A percentile compares a stretch with the other conserved stretches of the same genome.
Evolutionary conservation across 768 basidiomycete species (phyloP).

Genomic region (Hygrophorus russula): DNA sequence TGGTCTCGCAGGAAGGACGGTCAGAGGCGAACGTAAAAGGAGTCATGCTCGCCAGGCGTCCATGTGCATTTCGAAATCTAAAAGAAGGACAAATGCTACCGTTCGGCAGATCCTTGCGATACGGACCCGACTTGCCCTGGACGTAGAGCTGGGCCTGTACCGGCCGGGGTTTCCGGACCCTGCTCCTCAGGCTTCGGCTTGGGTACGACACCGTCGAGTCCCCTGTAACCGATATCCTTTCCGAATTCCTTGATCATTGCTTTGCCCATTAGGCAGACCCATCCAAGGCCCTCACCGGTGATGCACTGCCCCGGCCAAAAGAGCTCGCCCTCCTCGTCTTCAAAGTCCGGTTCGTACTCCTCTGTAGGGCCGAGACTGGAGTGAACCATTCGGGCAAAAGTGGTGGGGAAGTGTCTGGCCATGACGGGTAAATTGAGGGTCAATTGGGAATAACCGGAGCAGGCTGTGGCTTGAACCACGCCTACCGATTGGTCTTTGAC

Average conservation of each 20-base stretch:
- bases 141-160: not conserved
- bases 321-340: constrained; percentile 80
- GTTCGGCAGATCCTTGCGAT: not conserved
- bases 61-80: no score
- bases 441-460: constrained; percentile 39
- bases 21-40: no score
- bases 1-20: no score
- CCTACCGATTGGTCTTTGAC: not conserved
- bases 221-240: constrained; percentile 61
- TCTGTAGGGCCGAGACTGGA: constrained; percentile 51
- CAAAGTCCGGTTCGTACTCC: constrained; percentile 72
- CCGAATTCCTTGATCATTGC: constrained; percentile 81
- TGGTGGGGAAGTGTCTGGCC: constrained; percentile 62
- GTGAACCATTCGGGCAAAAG: constrained; percentile 63
- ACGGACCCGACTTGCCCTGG: not conserved
- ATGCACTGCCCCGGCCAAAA: constrained; percentile 71
- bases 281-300: constrained; percentile 70
- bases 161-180: constrained; percentile 1
- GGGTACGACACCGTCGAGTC: constrained; percentile 61
- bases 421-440: constrained; percentile 56
- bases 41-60: no score
- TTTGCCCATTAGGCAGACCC: constrained; percentile 82
- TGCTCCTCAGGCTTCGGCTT: constrained; percentile 39
- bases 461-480: constrained; percentile 16
- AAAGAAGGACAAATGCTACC: not conserved